Base-by-base conservation (phyloP, 768 basidiomycete species). In the Crucibulum laeve region DNA sequence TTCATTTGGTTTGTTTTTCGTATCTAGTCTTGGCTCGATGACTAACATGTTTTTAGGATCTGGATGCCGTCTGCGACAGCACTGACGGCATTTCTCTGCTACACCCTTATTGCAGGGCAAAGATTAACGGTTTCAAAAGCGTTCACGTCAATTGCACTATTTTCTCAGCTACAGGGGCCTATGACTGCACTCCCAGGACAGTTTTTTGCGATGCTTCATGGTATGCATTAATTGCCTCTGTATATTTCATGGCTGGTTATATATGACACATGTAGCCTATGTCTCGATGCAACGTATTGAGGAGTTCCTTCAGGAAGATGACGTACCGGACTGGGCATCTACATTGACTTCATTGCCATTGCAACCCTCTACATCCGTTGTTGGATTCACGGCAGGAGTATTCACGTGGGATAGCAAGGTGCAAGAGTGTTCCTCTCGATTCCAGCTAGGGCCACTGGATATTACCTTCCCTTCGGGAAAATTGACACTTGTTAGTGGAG, bases 201-300 rank as follows among this genome's bases (percentile, higher is more conserved):
- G 50, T 63, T 87, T 22, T 80, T 82, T 46, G 80, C 82, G 4
- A 65, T 85, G 61, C 58, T 85, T 6, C 68, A 82, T 34, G 82
- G 82, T 82, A 44, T 14, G 18, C 2, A 19, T 18, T 37, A 37
- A 14, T 33, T 17, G 22, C 35, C 40, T 19, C 18, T 5, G 43
- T 47, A 14, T 19, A 7, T 25, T 22, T 22, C 17, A 10, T 19
- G 43, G 25, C 14, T 25, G 25, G 45, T n/a, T 21, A 38, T 55
- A 34, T 52, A 45, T 44, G 39, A 32, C 41, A 42, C 25, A 14
- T 26, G 6, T 38, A 79, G 81, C 86, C 5, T 82, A 83, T 54
- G 82, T 93, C 17, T 86, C 87, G 3, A 82, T 91, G 78, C 77
- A 84, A 54, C 79, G 89, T 40, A 89, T 93, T 47, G 81, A 90